A percentile compares a stretch with the other conserved stretches of the same genome.
Conservation (phyloP, 2,329 filamentous ascomycete species). For the Fusarium pilosicola region DNA sequence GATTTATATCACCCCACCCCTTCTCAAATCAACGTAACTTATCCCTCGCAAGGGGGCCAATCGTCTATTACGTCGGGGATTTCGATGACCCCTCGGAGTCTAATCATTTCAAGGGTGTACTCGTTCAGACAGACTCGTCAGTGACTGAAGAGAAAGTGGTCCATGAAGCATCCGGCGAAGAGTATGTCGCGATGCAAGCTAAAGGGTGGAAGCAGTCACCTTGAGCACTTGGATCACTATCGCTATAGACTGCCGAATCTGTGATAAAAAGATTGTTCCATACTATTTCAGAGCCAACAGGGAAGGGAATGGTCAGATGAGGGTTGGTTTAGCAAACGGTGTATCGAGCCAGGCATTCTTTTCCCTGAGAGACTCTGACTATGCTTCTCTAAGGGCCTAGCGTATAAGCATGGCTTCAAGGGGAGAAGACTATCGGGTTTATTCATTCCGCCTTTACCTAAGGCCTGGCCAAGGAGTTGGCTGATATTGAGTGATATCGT, state of each 20-base stretch:
- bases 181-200: conserved; percentile 13
- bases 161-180: conserved; percentile 8
- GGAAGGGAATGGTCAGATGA: conserved; percentile 31
- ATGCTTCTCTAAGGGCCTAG: not conserved
- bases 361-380: conserved; percentile 13
- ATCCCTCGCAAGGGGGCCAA: conserved; percentile 63
- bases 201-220: conserved; percentile 10
- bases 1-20: conserved; percentile 62
- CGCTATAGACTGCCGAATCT: not conserved
- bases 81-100: conserved; percentile 65
- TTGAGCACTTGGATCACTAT: not conserved
- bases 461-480: not conserved
- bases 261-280: not conserved
- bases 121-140: not conserved
- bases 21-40: conserved; percentile 64
- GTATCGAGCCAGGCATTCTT: not conserved
- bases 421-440: not conserved
- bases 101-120: conserved; percentile 62
- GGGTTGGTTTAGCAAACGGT: conserved; percentile 23
- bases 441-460: not conserved
- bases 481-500: not conserved
- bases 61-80: conserved; percentile 70
- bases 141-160: conserved; percentile 9
- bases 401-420: not conserved
- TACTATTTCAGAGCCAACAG: conserved; percentile 24